A percentile compares a stretch with the other conserved stretches of the same genome.
These are phyloP conservation scores for Talinum fruticosum DNA, from an alignment of 148 eudicot genomes.

Conservation along the genomic window DNA sequence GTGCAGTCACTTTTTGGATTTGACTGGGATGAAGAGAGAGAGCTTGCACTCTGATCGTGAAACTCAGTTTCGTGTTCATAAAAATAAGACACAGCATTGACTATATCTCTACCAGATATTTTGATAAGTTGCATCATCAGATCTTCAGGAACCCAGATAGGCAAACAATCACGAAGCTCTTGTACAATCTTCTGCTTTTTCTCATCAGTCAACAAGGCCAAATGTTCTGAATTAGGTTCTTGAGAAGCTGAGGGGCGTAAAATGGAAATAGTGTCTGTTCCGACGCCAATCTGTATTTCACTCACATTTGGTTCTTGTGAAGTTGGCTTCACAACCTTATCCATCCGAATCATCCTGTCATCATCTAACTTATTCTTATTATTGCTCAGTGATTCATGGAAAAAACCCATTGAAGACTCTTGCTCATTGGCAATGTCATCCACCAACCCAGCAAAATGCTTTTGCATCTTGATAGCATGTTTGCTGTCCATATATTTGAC, in stretches of 20 bases:
- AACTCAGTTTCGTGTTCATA: constrained; percentile 90
- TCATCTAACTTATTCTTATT: constrained; percentile 32
- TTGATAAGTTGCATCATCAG: constrained; percentile 62
- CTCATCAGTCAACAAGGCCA: constrained; percentile 31
- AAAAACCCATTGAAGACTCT: constrained; percentile 73
- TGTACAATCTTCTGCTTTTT: constrained; percentile 53
- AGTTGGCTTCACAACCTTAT: constrained; percentile 10
- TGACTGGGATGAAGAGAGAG: constrained; percentile 31
- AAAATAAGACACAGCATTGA: constrained; percentile 88
- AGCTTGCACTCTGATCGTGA: constrained; percentile 51
- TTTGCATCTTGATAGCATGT: constrained; percentile 69
- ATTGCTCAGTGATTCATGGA: constrained; percentile 24
- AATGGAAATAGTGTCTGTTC: constrained; percentile 21
- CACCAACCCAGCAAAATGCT: constrained; percentile 90
- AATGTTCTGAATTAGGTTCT: constrained; percentile 29
- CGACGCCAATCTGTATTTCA: constrained; percentile 21
- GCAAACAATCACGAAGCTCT: constrained; percentile 83
- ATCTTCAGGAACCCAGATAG: constrained; percentile 69
- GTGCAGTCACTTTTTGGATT: constrained; percentile 23
- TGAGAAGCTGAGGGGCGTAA: constrained; percentile 18
- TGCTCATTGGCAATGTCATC: constrained; percentile 90
- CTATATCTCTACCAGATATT: constrained; percentile 49
- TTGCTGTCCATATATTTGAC: constrained; percentile 85
- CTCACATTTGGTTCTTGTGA: constrained; percentile 13
- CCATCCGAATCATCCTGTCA: constrained; percentile 7